Evolutionary conservation across 2,329 filamentous ascomycete species (phyloP).

Genomic region (Diaporthe aspalathi): DNA sequence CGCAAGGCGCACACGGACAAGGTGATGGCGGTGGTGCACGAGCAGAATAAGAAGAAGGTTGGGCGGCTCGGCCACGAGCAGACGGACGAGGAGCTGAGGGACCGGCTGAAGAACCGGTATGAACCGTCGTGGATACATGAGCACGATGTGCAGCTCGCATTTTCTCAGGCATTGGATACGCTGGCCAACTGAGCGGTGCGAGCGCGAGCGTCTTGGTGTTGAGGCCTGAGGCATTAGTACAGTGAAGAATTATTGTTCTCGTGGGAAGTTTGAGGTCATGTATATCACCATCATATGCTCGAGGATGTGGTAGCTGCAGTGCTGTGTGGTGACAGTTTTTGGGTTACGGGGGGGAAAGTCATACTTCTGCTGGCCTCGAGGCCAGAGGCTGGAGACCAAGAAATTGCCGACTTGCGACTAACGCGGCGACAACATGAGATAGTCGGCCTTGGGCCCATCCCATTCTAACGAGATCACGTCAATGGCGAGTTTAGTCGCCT

Average conservation of each 20-base stretch:
- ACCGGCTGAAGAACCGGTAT: constrained; percentile 50
- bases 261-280: too few relatives aligned
- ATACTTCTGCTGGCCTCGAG: background rate
- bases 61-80: constrained; percentile 43
- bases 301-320: background rate
- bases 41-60: constrained; percentile 45
- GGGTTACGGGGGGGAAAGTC: background rate
- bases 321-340: background rate
- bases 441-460: background rate
- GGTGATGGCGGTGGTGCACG: constrained; percentile 49
- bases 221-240: too few relatives aligned
- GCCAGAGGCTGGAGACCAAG: background rate
- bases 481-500: background rate
- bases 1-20: constrained; percentile 55
- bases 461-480: too few relatives aligned
- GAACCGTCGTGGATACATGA: constrained; percentile 59
- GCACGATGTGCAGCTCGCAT: constrained; percentile 57
- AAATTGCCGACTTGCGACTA: background rate
- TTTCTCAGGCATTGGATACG: constrained; percentile 48
- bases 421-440: background rate
- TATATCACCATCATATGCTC: too few relatives aligned
- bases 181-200: constrained; percentile 38
- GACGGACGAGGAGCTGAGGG: constrained; percentile 52
- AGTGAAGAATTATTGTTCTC: too few relatives aligned
- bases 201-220: too few relatives aligned